Base-by-base conservation (phyloP, 2,329 filamentous ascomycete species). In the Colletotrichum sp. region DNA sequence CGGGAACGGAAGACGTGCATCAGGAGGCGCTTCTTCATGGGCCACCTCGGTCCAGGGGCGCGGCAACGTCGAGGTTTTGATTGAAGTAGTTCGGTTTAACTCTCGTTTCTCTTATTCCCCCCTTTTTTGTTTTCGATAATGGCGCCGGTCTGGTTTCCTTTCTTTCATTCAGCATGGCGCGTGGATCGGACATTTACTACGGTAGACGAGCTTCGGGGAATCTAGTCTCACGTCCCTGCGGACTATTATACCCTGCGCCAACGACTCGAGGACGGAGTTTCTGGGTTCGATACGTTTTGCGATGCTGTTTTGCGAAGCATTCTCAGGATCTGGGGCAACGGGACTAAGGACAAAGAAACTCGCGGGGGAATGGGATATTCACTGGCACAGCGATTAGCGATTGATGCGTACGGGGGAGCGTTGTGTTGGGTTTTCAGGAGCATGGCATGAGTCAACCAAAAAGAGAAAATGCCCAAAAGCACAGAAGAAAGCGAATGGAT, bases 121-220 rank as follows among this genome's bases (percentile, higher is more conserved):
- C 49, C 28, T 34, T 34, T 66, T 70, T 71, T 34, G 28, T 49
- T 66, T 70, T 71, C 28, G n/a, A 60, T 21, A 57, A 32, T 18
- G 63, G 57, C 59, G 52, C 69, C 36, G 65, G 69, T 52, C 52
- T 70, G 62, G 39, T 64, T 67, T 73, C 65, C 67, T 76, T 76
- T 63, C 72, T 72, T 78, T 73, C 63, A 70, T 72, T 77, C 66
- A 75, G 75, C 75, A 77, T 67, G 75, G 75, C 75, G 75, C 66
- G 75, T 75, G 75, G 71, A 70, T 71, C 55, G 71, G 66, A 75
- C 60, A 75, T 77, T 71, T 71, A 76, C 71, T 67, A 75, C 55
- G 59, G 65, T 76, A 73, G 71, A 75, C 66, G 66, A 65, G 52
- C 52, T 70, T 75, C 63, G 24, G 71, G 60, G 60, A 49, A 60